These are phyloP conservation scores for Acer campestre DNA, from an alignment of 345 rosid species.

Conservation along the genomic window DNA sequence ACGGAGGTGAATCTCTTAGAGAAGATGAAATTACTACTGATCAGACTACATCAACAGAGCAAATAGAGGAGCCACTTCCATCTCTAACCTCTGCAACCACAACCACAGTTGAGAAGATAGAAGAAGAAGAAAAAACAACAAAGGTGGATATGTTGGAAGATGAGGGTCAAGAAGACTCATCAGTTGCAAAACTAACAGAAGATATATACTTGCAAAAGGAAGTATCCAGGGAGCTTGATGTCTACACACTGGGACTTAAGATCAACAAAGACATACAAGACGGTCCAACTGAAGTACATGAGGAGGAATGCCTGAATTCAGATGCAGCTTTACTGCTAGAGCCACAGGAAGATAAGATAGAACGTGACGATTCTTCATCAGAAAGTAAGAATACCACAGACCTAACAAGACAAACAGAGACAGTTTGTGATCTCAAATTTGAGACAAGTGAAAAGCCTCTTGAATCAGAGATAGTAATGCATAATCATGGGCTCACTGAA, in stretches of 20 bases:
- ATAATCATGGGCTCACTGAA: conserved; percentile 7
- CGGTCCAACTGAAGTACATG: conserved; percentile 5
- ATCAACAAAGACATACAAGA: conserved; percentile 15
- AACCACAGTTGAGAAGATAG: conserved; percentile 27
- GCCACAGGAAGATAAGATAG: conserved; percentile 9
- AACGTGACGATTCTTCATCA: conserved; percentile 7
- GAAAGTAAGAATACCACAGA: conserved; percentile 22
- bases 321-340: conserved; percentile 14
- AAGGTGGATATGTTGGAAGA: conserved; percentile 19
- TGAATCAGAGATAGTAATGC: conserved; percentile 10
- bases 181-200: conserved; percentile 18
- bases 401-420: conserved; percentile 7
- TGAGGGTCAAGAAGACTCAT: conserved; percentile 19
- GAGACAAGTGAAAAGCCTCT: conserved; percentile 24
- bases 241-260: conserved; percentile 7
- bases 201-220: conserved; percentile 30
- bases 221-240: conserved; percentile 27
- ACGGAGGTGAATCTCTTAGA: conserved; percentile 22
- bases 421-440: background rate
- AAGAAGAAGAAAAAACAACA: conserved; percentile 22
- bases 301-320: conserved; percentile 17
- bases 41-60: conserved; percentile 24
- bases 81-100: conserved; percentile 26
- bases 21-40: conserved; percentile 24
- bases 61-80: conserved; percentile 31